Evolutionary conservation across 805 yeast species (phyloP), one percentile per base, ranked within the genome.

Genomic region (Ogataea siamensis): DNA sequence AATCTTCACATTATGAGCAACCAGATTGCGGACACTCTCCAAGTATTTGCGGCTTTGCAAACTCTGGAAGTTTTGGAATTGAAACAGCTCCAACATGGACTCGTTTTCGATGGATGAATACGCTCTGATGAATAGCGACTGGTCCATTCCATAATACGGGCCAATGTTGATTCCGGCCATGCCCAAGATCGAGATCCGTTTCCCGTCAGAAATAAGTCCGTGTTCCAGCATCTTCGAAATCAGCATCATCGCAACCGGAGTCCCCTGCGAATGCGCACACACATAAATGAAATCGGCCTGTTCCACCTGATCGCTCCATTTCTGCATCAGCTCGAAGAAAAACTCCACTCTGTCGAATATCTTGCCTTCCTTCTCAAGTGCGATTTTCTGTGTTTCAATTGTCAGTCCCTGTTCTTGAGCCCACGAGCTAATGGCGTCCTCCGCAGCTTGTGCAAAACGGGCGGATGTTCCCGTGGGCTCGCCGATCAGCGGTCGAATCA

Each of bases 91-190:
- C 50, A 74, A 65, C 63, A 91, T 62, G 0, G 97, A 86, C 37
- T 84, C 95, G 49, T 80, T 84, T 56, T 93, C 99, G 43, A 91
- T 83, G 0, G 95, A 80, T 1, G 95, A 82, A 54, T 88, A 88
- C 0, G 97, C 96, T 47, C 88, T 74, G 62, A 91, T 81, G 45
- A 89, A 75, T 17, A 88, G 65, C 7, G 80, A 78, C 58, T 87
- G 88, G 56, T 93, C 98, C 51, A 78, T 76, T 0, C 97, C 97
- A 49, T 80, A 87, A 55, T 87, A 85, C 2, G 99, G 99, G 0
- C 99, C 99, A 57, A 87, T 78, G 51, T 88, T 87, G 16, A 89
- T 78, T 1, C 98, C 98, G 0, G 98, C 98, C 99, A 91, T 91
- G 3, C 91, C 91, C 34, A 91, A 63, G 13, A 91, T 66, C 0